Evolutionary conservation across 2,329 filamentous ascomycete species (phyloP).

Genomic region (Fusarium odoratissimum): DNA sequence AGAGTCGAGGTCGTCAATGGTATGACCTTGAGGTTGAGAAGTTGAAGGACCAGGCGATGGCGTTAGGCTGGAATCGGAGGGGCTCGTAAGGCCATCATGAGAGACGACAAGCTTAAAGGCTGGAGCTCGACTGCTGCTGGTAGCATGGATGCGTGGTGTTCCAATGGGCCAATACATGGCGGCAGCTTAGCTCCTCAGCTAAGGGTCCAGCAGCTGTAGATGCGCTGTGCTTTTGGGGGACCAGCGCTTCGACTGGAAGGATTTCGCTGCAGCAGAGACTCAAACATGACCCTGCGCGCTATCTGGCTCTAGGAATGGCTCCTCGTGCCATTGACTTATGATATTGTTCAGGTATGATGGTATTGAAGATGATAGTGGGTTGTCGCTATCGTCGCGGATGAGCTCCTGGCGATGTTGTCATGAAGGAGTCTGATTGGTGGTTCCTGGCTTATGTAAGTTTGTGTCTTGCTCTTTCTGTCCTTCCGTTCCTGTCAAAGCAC

Average conservation of each 20-base stretch:
- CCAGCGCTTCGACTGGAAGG: constrained; percentile 24
- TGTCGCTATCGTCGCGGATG: constrained; percentile 27
- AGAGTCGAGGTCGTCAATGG: constrained; percentile 51
- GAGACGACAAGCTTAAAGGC: constrained; percentile 64
- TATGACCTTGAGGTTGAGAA: constrained; percentile 41
- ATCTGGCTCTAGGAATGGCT: constrained; percentile 22
- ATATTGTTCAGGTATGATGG: constrained; percentile 23
- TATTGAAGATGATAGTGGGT: constrained; percentile 25
- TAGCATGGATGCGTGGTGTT: constrained; percentile 84
- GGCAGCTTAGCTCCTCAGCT: constrained; percentile 45
- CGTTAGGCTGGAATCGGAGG: constrained; percentile 45
- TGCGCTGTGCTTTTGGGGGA: constrained; percentile 34
- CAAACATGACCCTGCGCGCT: constrained; percentile 45
- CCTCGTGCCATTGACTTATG: constrained; percentile 41
- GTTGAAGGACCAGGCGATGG: constrained; percentile 27
- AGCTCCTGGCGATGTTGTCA: constrained; percentile 37
- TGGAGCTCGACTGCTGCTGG: constrained; percentile 72
- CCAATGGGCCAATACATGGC: constrained; percentile 94
- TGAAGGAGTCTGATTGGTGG: constrained; percentile 29
- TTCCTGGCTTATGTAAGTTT: constrained; percentile 27
- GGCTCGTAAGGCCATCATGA: constrained; percentile 68
- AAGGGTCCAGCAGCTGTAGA: constrained; percentile 27
- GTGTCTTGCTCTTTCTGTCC: constrained; percentile 9
- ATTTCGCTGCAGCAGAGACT: constrained; percentile 31
- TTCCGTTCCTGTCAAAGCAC: not conserved